phyloP scores from a whole-genome alignment of 2,329 filamentous ascomycete genomes.

The Thyridium curvatum region DNA sequence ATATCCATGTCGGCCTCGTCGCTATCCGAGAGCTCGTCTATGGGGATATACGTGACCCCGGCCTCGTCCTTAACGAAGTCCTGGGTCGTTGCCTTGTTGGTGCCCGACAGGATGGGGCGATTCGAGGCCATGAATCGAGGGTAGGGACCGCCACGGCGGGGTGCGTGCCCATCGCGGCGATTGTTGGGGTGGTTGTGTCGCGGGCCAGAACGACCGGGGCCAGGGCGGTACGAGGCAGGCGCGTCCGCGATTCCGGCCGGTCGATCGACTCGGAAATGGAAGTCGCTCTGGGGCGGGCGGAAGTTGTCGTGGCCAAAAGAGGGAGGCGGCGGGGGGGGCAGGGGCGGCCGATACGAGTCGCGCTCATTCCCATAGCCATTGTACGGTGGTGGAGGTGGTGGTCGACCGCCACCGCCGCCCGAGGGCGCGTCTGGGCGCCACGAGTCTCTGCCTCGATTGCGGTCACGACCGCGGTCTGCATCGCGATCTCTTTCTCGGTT shows the following conservation, averaged over 20 bases:
- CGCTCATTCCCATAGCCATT: not conserved
- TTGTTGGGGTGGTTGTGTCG: conserved; percentile 3
- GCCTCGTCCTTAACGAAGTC: conserved; percentile 38
- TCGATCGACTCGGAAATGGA: conserved; percentile 49
- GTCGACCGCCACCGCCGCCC: not conserved
- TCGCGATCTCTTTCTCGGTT: not conserved
- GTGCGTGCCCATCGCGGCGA: not conserved
- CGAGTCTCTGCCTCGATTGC: not conserved
- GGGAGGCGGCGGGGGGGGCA: conserved; percentile 1
- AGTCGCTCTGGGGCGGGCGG: conserved; percentile 39
- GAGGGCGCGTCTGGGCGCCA: not conserved
- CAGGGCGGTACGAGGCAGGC: not conserved
- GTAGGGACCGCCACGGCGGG: not conserved
- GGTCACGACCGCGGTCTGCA: not conserved
- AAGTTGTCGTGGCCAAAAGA: conserved; percentile 8
- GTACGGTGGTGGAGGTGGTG: not conserved
- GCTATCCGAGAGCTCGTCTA: conserved; percentile 56
- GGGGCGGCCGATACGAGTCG: too few relatives aligned
- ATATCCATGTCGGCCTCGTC: conserved; percentile 61
- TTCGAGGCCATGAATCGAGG: conserved; percentile 36
- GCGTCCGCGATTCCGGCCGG: conserved; percentile 39
- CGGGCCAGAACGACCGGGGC: not conserved
- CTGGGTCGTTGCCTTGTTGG: conserved; percentile 29
- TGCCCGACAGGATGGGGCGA: conserved; percentile 41
- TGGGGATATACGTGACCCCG: conserved; percentile 43